phyloP scores from a whole-genome alignment of 2,329 filamentous ascomycete genomes.

The Dryadomyces quercus-mongolicae region DNA sequence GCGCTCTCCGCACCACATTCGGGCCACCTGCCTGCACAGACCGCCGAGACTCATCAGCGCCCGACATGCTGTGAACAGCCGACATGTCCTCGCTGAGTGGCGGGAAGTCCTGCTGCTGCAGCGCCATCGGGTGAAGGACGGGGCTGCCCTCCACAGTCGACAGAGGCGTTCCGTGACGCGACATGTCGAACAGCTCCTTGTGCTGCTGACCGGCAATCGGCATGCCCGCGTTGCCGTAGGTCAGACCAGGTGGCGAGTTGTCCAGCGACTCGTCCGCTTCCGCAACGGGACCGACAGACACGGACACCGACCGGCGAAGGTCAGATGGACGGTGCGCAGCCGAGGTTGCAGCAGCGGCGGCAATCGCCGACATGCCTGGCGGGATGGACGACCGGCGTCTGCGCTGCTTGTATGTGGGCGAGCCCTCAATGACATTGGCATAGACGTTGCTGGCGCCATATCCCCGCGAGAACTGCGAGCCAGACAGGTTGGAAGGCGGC shows the following conservation, averaged over 20 bases:
- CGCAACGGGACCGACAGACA: conserved; percentile 68
- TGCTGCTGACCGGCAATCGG: conserved; percentile 54
- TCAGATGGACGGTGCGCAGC: conserved; percentile 70
- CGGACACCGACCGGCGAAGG: conserved; percentile 79
- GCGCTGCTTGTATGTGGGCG: conserved; percentile 96
- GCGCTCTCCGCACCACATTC: conserved; percentile 75
- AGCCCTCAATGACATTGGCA: conserved; percentile 83
- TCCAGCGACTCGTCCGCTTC: conserved; percentile 70
- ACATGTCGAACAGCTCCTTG: conserved; percentile 71
- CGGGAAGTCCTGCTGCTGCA: conserved; percentile 53
- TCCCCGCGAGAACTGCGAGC: conserved; percentile 65
- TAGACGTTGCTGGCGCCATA: conserved; percentile 72
- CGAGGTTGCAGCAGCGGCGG: conserved; percentile 35
- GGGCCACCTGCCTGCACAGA: conserved; percentile 53
- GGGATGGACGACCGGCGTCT: conserved; percentile 88
- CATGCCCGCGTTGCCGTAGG: conserved; percentile 58
- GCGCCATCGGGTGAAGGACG: conserved; percentile 55
- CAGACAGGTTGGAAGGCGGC: conserved; percentile 72
- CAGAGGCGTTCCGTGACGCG: conserved; percentile 81
- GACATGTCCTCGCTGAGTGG: conserved; percentile 52
- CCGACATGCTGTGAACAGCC: conserved; percentile 18
- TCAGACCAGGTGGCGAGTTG: conserved; percentile 67
- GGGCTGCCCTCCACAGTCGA: conserved; percentile 76
- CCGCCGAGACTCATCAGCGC: conserved; percentile 52
- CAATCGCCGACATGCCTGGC: conserved; percentile 57